These are phyloP conservation scores for Tricholoma matsutake DNA, from an alignment of 768 basidiomycete genomes.

Conservation along the genomic window DNA sequence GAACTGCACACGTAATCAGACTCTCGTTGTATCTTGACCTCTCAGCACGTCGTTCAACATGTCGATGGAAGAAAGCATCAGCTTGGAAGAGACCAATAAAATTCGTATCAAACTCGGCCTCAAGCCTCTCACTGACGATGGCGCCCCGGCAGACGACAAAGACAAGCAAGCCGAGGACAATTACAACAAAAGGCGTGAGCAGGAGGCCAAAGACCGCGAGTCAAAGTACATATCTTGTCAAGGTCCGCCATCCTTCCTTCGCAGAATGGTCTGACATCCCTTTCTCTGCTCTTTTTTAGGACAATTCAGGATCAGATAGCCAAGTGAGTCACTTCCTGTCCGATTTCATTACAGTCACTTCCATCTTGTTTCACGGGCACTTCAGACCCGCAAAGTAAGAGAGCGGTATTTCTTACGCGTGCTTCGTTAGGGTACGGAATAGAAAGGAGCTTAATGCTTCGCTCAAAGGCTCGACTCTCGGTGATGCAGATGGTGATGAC, in stretches of 20 bases:
- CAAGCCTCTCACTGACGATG: conserved; percentile 87
- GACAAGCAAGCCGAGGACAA: conserved; percentile 88
- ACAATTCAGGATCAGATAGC: conserved; percentile 71
- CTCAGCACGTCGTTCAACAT: conserved; percentile 27
- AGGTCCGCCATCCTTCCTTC: conserved; percentile 3
- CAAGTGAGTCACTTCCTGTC: conserved; percentile 68
- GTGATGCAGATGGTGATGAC: conserved; percentile 79
- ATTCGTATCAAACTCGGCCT: conserved; percentile 93
- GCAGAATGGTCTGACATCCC: conserved; percentile 24
- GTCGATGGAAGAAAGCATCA: conserved; percentile 85
- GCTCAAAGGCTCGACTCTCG: conserved; percentile 90
- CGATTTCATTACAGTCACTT: conserved; percentile 37
- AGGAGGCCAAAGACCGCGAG: conserved; percentile 67
- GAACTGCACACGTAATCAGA: conserved; percentile 18
- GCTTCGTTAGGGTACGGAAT: conserved; percentile 79
- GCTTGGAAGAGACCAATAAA: conserved; percentile 93
- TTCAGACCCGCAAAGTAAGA: conserved; percentile 33
- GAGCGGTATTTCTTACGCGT: conserved; percentile 41
- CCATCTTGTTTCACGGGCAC: conserved; percentile 42
- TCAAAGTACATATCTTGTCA: conserved; percentile 57
- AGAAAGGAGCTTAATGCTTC: conserved; percentile 87
- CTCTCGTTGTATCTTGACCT: conserved; percentile 8
- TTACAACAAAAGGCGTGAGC: conserved; percentile 69
- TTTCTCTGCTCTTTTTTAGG: conserved; percentile 40
- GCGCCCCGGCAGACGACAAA: conserved; percentile 62